These are phyloP conservation scores for Cercophora samala DNA, from an alignment of 495 filamentous ascomycete species.

Conservation along the genomic window DNA sequence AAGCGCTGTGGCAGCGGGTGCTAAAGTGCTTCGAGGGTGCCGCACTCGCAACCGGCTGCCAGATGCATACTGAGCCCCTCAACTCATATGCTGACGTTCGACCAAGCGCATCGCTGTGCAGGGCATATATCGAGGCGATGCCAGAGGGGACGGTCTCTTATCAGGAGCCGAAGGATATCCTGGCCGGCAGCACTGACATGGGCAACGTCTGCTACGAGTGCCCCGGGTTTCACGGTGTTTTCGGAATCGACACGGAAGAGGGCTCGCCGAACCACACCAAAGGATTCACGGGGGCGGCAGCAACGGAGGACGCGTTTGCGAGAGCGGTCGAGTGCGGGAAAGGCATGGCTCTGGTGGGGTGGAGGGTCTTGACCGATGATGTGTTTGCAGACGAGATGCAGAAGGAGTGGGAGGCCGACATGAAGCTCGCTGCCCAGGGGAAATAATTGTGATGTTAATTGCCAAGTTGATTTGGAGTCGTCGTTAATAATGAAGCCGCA, in stretches of 20 bases:
- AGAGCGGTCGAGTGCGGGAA: constrained; percentile 49
- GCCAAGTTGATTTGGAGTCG: neutral
- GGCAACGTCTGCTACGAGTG: constrained; percentile 57
- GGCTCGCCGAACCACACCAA: constrained; percentile 53
- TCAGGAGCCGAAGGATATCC: constrained; percentile 41
- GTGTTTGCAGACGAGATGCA: constrained; percentile 41
- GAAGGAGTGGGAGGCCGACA: constrained; percentile 42
- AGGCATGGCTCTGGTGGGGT: constrained; percentile 56
- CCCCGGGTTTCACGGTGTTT: constrained; percentile 57
- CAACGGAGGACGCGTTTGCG: constrained; percentile 46
- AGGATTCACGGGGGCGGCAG: constrained; percentile 51
- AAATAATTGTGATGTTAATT: constrained; percentile 10
- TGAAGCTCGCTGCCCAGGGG: constrained; percentile 28
- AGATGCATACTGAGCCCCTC: constrained; percentile 45
- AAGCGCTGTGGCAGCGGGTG: constrained; percentile 48
- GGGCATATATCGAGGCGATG: constrained; percentile 51
- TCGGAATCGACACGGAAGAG: constrained; percentile 48
- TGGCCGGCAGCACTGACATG: constrained; percentile 46
- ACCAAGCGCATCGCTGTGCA: constrained; percentile 47
- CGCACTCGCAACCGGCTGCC: constrained; percentile 54
- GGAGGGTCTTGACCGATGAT: constrained; percentile 48
- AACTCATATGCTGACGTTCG: constrained; percentile 54
- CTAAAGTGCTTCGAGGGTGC: constrained; percentile 56
- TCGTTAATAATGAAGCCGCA: neutral
- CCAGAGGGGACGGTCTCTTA: constrained; percentile 38